A percentile compares a stretch with the other conserved stretches of the same genome.
Evolutionary conservation across 2,329 filamentous ascomycete genomes (phyloP).

Genomic region (Thermoascus crustaceus): DNA sequence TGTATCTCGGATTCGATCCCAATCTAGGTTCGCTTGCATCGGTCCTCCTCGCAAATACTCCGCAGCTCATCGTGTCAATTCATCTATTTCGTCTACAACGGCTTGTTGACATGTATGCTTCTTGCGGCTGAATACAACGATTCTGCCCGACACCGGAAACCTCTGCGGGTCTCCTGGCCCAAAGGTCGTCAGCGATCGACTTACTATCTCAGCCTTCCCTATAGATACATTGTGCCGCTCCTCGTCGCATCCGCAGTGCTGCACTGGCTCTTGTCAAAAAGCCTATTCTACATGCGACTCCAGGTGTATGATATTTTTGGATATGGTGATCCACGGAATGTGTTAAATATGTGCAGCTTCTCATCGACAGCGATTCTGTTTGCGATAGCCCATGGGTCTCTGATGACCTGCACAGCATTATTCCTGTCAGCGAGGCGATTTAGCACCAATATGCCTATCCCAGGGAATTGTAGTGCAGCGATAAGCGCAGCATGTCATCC

Average conservation of each 20-base stretch:
- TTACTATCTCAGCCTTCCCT: conserved; percentile 39
- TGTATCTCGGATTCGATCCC: neutral
- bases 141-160: conserved; percentile 28
- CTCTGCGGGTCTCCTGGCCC: conserved; percentile 37
- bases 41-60: conserved; percentile 22
- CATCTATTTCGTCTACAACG: conserved; percentile 26
- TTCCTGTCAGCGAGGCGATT: too few species aligned
- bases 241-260: conserved; percentile 24
- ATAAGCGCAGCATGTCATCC: too few species aligned
- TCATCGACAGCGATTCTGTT: too few species aligned
- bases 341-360: too few species aligned
- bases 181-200: conserved; percentile 34
- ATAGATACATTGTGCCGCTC: conserved; percentile 35
- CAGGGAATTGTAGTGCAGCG: too few species aligned
- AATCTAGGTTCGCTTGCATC: conserved; percentile 3
- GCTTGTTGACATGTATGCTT: conserved; percentile 37
- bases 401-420: too few species aligned
- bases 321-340: too few species aligned
- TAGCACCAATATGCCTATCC: too few species aligned
- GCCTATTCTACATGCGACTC: conserved; percentile 24
- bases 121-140: conserved; percentile 40
- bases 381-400: too few species aligned
- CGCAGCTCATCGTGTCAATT: conserved; percentile 25
- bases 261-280: conserved; percentile 42
- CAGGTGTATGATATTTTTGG: too few species aligned